Evolutionary conservation across 257 asterid species (phyloP), one percentile per base, ranked within the genome.

Genomic region (Schizonepeta tenuifolia): DNA sequence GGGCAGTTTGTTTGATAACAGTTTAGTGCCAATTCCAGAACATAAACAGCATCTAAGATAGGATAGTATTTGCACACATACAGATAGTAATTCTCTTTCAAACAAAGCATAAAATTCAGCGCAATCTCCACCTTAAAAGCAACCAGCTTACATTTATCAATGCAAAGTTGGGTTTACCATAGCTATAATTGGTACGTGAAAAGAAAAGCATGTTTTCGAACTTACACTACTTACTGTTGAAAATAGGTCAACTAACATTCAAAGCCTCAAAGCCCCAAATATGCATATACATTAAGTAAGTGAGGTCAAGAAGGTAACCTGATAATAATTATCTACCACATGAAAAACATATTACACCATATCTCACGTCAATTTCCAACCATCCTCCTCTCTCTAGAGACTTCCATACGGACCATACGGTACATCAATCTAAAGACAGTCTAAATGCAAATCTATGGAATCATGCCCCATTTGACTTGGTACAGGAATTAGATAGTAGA

Each of bases 1-100:
- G 59, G 33, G 64, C 46, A 13, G 64, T 49, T 72, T 36, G 67
- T 26, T 11, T 7, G 56, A 44, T 35, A 21, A n/a, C 50, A 74
- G 9, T 28, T 13, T n/a, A 7, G 18, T 5, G 62, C 9, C 13
- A 28, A 24, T 18, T 54, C 66, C 9, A 21, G 10, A 70, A 58
- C 21, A 24, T 22, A 70, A 22, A 44, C n/a, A 65, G 0, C 41
- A 65, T 31, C n/a, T 33, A 57, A 17, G 11, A 35, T n/a, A n/a
- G n/a, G n/a, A n/a, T n/a, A n/a, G n/a, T n/a, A n/a, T n/a, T n/a
- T n/a, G n/a, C n/a, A n/a, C n/a, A n/a, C n/a, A n/a, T n/a, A n/a
- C n/a, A n/a, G n/a, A n/a, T n/a, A n/a, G n/a, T n/a, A n/a, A n/a
- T n/a, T n/a, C n/a, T n/a, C n/a, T n/a, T n/a, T n/a, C n/a, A n/a